These are phyloP conservation scores for Marchantia polymorpha DNA, from an alignment of 225 moss, liverwort and hornwort species.

Conservation along the genomic window DNA sequence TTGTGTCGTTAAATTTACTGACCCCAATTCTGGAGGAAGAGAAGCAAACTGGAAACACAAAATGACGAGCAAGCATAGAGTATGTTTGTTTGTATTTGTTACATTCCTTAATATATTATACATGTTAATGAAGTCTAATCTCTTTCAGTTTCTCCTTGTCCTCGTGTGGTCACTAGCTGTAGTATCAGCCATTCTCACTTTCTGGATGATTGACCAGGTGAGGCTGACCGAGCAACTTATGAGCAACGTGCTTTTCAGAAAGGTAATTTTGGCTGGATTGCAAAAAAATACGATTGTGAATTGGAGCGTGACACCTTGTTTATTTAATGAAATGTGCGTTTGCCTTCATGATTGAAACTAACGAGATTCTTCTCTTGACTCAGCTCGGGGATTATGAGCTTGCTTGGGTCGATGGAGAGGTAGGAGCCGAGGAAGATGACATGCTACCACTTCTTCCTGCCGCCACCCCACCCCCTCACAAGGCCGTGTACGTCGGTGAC, in stretches of 20 bases:
- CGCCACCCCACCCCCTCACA: conserved; percentile 79
- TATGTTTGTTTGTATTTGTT: neutral
- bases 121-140: neutral
- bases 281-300: neutral
- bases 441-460: conserved; percentile 79
- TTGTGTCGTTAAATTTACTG: too few species aligned
- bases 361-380: neutral
- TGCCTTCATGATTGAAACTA: too few species aligned
- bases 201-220: conserved; percentile 49
- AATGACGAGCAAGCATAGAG: neutral
- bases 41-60: too few species aligned
- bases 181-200: neutral
- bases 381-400: conserved; percentile 98
- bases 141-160: neutral
- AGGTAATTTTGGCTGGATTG: conserved; percentile 41
- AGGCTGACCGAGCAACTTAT: conserved; percentile 91
- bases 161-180: neutral
- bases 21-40: too few species aligned
- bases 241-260: conserved; percentile 97
- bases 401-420: conserved; percentile 98
- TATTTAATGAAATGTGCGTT: neutral
- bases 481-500: conserved; percentile 95
- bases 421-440: conserved; percentile 82
- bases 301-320: neutral
- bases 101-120: too few species aligned